Evolutionary conservation across 2,329 filamentous ascomycete genomes (phyloP), one percentile per base, ranked within the genome.

Genomic region (Aspergillus thermomutatus): DNA sequence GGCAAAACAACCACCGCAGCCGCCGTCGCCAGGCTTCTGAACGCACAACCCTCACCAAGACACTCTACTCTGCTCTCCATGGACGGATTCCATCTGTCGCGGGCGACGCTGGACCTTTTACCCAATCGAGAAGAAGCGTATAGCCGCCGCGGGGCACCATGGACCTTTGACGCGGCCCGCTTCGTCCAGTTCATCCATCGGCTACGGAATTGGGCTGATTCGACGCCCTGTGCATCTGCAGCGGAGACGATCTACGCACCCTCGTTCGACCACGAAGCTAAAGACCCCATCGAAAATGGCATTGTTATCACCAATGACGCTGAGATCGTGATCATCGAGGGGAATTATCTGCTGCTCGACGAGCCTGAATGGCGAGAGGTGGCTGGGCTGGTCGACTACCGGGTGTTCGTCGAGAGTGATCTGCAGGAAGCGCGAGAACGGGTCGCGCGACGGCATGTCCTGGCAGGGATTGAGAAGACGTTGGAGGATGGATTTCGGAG

Each of bases 391-490:
- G 72, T 77, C 2, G 77, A 80, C 53, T 73, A 76, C n/a, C 69
- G 69, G 1, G 74, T 76, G 60, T 74, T 79, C 21, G 71, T 80
- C 0, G 66, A 74, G 28, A 72, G 77, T 0, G 74, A 78, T 41
- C 61, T 71, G 2, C 54, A 58, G 2, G 61, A 75, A 21, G 76
- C 77, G 2, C 61, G 70, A 26, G 59, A 61, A n/a, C 66, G 77
- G 11, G 68, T 78, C 17, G 76, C 77, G 0, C 60, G 60, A 28
- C 64, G 77, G 10, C 77, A 79, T 65, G 55, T 79, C 0, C 45
- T 60, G 27, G 71, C 73, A 0, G 75, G 77, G 0, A 79, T 80
- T 49, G 77, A 80, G 61, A 62, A 61, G 6, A 73, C 66, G 0
- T 52, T 74, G 47, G 73, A 73, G 17, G 66, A 69, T 52, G 74